Conservation (phyloP, 768 basidiomycete genomes). For the Peribolospora kevripleyi region DNA sequence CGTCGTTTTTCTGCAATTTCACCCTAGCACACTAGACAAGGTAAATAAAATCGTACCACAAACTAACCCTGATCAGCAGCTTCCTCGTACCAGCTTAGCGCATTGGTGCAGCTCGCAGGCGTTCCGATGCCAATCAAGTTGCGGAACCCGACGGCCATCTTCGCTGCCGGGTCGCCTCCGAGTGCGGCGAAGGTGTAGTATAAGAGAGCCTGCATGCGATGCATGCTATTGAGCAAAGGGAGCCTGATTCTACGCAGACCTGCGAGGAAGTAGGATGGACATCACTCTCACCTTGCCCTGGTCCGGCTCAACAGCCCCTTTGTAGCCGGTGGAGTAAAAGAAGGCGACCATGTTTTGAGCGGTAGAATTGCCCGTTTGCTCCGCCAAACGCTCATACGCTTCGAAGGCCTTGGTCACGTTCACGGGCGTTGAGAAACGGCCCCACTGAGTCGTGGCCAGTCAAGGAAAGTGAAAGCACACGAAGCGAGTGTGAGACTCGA, state of each 20-base stretch:
- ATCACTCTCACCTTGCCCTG: constrained; percentile 25
- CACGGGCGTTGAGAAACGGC: constrained; percentile 25
- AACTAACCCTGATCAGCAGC: constrained; percentile 57
- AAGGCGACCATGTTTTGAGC: constrained; percentile 70
- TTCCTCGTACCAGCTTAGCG: constrained; percentile 67
- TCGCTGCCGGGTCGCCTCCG: constrained; percentile 59
- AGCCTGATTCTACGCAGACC: neutral
- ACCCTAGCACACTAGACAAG: neutral
- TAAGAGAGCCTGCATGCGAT: constrained; percentile 39
- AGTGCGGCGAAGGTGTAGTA: constrained; percentile 88
- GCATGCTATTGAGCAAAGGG: neutral
- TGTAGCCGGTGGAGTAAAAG: constrained; percentile 67
- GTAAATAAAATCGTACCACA: neutral
- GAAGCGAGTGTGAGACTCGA: neutral
- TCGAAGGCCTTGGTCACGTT: constrained; percentile 40
- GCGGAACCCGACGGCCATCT: constrained; percentile 80
- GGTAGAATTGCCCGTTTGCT: constrained; percentile 51
- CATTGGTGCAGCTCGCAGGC: constrained; percentile 55
- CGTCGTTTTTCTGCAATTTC: too few species aligned
- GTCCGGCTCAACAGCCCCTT: constrained; percentile 33
- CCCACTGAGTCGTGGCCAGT: constrained; percentile 14
- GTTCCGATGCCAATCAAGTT: constrained; percentile 93
- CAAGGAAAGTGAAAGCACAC: neutral
- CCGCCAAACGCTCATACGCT: constrained; percentile 39
- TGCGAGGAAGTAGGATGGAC: constrained; percentile 9